Evolutionary conservation across 2,329 filamentous ascomycete species (phyloP).

Genomic region (Endoconidiophora laricicola): DNA sequence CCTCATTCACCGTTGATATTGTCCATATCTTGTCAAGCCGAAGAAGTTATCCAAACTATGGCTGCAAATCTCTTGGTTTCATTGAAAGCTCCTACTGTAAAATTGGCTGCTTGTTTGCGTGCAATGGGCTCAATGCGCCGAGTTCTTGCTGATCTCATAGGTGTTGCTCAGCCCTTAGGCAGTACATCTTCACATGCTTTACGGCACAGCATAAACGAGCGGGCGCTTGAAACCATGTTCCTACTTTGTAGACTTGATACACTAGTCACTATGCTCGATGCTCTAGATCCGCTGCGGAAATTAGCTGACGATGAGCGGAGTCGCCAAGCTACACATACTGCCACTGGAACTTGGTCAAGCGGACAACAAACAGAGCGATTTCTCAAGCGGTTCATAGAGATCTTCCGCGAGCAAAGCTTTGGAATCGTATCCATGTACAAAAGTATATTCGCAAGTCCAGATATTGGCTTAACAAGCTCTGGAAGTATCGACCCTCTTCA

Average conservation of each 20-base stretch:
- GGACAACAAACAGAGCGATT: conserved; percentile 91
- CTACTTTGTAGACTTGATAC: conserved; percentile 72
- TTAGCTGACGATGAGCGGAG: conserved; percentile 72
- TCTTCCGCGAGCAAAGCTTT: conserved; percentile 95
- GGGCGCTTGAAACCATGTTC: conserved; percentile 66
- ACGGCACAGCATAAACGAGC: conserved; percentile 28
- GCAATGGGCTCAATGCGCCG: conserved; percentile 83
- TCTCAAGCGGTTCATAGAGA: conserved; percentile 88
- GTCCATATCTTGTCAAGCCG: conserved; percentile 60
- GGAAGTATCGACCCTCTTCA: conserved; percentile 27
- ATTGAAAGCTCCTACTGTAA: conserved; percentile 61
- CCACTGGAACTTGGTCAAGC: conserved; percentile 37
- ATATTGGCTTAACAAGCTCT: conserved; percentile 7
- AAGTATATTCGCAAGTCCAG: conserved; percentile 55
- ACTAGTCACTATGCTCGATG: conserved; percentile 61
- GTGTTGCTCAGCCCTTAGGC: conserved; percentile 12
- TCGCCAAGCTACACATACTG: conserved; percentile 25
- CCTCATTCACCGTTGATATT: conserved; percentile 59
- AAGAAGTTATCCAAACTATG: conserved; percentile 77
- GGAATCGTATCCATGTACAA: conserved; percentile 88
- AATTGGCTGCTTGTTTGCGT: conserved; percentile 76
- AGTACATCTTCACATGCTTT: neutral
- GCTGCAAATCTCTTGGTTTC: conserved; percentile 66
- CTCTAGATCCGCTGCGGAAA: conserved; percentile 69
- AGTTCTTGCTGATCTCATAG: conserved; percentile 52